phyloP scores from a whole-genome alignment of 2,329 filamentous ascomycete genomes.

The Endothia cerciana region DNA sequence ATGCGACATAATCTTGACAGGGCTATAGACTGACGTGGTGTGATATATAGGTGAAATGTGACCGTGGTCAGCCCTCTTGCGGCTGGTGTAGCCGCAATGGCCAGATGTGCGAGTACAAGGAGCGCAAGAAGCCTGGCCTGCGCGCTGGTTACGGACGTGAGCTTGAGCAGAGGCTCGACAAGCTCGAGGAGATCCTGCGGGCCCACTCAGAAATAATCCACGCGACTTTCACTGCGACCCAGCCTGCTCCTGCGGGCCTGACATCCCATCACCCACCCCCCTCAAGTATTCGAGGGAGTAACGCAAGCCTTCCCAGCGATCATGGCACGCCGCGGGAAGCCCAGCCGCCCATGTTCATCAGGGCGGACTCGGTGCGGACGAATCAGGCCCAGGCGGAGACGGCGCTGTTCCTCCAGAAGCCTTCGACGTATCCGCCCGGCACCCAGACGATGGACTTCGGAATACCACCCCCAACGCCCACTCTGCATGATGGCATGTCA shows the following conservation, averaged over 20 bases:
- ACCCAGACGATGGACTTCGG: constrained; percentile 56
- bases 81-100: constrained; percentile 70
- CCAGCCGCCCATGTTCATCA: constrained; percentile 48
- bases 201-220: constrained; percentile 70
- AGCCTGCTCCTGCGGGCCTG: constrained; percentile 32
- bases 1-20: not conserved
- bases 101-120: constrained; percentile 68
- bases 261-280: constrained; percentile 38
- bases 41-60: constrained; percentile 66
- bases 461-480: constrained; percentile 50
- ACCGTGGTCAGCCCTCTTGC: constrained; percentile 73
- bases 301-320: constrained; percentile 57
- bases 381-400: constrained; percentile 57
- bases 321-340: constrained; percentile 59
- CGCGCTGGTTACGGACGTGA: constrained; percentile 73
- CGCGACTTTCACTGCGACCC: constrained; percentile 49
- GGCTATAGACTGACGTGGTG: not conserved
- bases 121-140: constrained; percentile 69
- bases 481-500: constrained; percentile 54
- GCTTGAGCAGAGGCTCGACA: constrained; percentile 72
- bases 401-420: constrained; percentile 65
- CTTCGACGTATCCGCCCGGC: constrained; percentile 51
- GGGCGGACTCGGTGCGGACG: constrained; percentile 54
- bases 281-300: constrained; percentile 53
- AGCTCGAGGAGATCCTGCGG: constrained; percentile 67